Conservation (phyloP, 179 eudicot species). For the Silene noctiflora region DNA sequence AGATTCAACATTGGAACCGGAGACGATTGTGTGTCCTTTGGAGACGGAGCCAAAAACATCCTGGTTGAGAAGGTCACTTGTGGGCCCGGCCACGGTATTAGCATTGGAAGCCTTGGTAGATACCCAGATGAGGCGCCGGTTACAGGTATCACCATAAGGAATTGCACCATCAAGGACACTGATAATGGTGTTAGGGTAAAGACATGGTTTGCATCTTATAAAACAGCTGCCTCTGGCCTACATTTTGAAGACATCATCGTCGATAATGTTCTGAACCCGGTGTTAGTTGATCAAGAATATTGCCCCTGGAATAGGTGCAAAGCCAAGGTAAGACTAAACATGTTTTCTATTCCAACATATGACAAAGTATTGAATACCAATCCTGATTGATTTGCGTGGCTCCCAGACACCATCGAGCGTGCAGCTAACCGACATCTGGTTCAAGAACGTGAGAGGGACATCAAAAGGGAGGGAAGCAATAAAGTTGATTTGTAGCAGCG, state of each 20-base stretch:
- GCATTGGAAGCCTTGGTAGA: conserved; percentile 49
- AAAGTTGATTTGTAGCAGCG: conserved; percentile 31
- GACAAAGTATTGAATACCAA: too few species aligned
- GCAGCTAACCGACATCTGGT: conserved; percentile 25
- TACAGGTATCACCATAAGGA: conserved; percentile 27
- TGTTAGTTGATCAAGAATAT: conserved; percentile 53
- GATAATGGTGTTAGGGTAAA: conserved; percentile 45
- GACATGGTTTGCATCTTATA: conserved; percentile 33
- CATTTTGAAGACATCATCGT: conserved; percentile 45
- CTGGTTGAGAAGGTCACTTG: conserved; percentile 33
- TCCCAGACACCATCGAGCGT: conserved; percentile 32
- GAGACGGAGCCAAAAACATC: conserved; percentile 39
- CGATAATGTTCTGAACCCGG: conserved; percentile 36
- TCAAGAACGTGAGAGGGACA: conserved; percentile 33
- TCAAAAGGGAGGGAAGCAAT: conserved; percentile 27
- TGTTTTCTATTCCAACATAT: too few species aligned
- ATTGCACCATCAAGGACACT: conserved; percentile 34
- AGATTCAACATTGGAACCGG: conserved; percentile 35
- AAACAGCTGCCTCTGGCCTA: conserved; percentile 16
- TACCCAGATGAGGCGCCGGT: conserved; percentile 35
- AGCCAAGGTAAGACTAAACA: conserved; percentile 22
- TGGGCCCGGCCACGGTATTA: conserved; percentile 58
- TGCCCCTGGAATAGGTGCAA: conserved; percentile 45
- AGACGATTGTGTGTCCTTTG: conserved; percentile 49
- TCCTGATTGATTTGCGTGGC: not conserved